These are phyloP conservation scores for Fusarium decemcellulare DNA, from an alignment of 2,329 filamentous ascomycete genomes.

Conservation along the genomic window DNA sequence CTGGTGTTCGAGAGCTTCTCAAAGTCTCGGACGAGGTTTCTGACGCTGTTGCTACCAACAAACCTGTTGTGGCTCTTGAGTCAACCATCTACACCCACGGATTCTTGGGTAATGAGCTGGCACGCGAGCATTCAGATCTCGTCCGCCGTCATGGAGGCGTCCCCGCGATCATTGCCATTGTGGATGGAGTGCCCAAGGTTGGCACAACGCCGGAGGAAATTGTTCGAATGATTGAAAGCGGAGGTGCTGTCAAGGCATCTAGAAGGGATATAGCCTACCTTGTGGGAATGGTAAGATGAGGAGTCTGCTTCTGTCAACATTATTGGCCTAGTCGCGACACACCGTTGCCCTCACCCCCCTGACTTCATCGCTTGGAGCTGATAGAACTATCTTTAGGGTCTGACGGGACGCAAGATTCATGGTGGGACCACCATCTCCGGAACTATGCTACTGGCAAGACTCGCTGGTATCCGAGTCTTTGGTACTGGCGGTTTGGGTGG, in stretches of 20 bases:
- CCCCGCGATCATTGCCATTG: constrained; percentile 90
- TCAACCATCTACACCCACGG: constrained; percentile 98
- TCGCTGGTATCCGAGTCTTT: constrained; percentile 92
- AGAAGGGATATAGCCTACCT: constrained; percentile 89
- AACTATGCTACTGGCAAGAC: constrained; percentile 89
- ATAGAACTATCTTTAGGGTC: constrained; percentile 30
- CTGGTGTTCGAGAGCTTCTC: constrained; percentile 64
- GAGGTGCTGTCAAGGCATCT: constrained; percentile 85
- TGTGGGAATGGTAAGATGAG: constrained; percentile 75
- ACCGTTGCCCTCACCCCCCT: background rate
- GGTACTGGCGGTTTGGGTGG: constrained; percentile 95
- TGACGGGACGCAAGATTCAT: constrained; percentile 73
- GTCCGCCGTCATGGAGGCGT: constrained; percentile 86
- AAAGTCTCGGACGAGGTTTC: constrained; percentile 86
- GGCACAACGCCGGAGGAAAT: constrained; percentile 83
- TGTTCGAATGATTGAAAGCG: constrained; percentile 75
- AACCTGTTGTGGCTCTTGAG: constrained; percentile 92
- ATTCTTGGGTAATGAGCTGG: constrained; percentile 78
- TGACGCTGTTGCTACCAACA: constrained; percentile 79
- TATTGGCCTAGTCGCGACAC: background rate
- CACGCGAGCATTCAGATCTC: constrained; percentile 86
- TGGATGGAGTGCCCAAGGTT: constrained; percentile 86
- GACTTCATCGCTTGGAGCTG: constrained; percentile 14
- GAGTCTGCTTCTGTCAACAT: background rate
- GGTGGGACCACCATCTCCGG: constrained; percentile 95